Evolutionary conservation across 164 flowering plant genomes (phyloP), one percentile per base, ranked within the genome.

Genomic region (Tetracentron sinense): DNA sequence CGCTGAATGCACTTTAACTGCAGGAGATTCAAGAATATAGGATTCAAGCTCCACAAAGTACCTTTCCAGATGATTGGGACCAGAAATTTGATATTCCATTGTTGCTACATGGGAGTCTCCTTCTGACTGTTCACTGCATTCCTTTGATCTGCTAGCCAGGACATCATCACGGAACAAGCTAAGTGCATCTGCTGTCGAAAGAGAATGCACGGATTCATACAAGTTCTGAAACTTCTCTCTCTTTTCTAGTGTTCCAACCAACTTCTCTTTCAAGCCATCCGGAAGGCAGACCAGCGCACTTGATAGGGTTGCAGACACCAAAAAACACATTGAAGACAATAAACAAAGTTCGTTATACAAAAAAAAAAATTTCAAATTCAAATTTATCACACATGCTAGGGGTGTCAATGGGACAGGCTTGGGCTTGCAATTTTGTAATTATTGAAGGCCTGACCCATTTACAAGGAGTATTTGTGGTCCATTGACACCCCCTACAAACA

Each of bases 281-380:
- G 93, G 89, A 58, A 92, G 88, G 67, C 57, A 80, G 31, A 80
- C 80, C 53, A 92, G 59, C 3, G 82, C 90, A 78, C 96, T 92
- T 56, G 64, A 54, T 14, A 22, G 0, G 60, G 57, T 54, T 16
- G 31, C 28, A 22, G 42, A 46, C 38, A 29, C 47, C 38, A 29
- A 29, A 27, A 52, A 12, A 33, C 58, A 48, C 51, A 56, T 21
- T 54, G 60, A 55, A 22, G 21, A 54, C 3, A 4, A 28, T 65
- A 25, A 60, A 47, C n/a, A 20, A 23, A 29, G 5, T 54, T 51
- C 38, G 64, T 11, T 30, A 54, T n/a, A n/a, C n/a, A n/a, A n/a
- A n/a, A n/a, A n/a, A n/a, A n/a, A n/a, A n/a, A n/a, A n/a, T n/a
- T n/a, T n/a, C n/a, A n/a, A n/a, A n/a, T n/a, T n/a, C n/a, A n/a